Evolutionary conservation across 2,329 filamentous ascomycete species (phyloP).

Genomic region (Trichoderma hamatum): DNA sequence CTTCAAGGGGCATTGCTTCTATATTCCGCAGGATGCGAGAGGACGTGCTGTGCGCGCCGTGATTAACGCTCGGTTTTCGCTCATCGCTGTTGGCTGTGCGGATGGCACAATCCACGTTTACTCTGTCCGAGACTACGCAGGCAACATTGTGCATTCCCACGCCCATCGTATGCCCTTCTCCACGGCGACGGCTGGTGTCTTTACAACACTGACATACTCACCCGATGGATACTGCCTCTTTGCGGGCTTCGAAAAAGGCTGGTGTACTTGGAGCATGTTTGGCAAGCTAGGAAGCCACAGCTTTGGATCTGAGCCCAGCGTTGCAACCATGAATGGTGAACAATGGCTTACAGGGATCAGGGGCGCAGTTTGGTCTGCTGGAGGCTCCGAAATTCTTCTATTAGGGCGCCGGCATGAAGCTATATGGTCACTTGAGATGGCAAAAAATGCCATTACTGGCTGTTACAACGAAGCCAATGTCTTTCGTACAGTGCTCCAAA

Average conservation of each 20-base stretch:
- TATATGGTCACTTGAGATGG: constrained; percentile 88
- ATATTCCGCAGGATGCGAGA: constrained; percentile 64
- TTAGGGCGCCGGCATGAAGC: constrained; percentile 71
- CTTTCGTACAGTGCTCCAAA: constrained; percentile 85
- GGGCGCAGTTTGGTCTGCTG: constrained; percentile 83
- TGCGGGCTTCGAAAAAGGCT: constrained; percentile 87
- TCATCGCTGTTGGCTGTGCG: constrained; percentile 82
- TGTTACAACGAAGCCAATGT: constrained; percentile 92
- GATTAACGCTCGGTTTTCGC: constrained; percentile 92
- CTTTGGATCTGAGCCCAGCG: constrained; percentile 69
- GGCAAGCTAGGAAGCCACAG: constrained; percentile 86
- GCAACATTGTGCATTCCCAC: constrained; percentile 89
- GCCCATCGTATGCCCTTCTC: constrained; percentile 72
- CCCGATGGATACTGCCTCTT: constrained; percentile 97
- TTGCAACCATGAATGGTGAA: constrained; percentile 71
- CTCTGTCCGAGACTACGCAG: constrained; percentile 87
- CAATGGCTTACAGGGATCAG: constrained; percentile 80
- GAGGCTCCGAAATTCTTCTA: constrained; percentile 83
- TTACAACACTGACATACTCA: constrained; percentile 82
- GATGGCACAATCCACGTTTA: constrained; percentile 87
- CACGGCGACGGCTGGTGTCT: constrained; percentile 64
- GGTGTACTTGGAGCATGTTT: constrained; percentile 97
- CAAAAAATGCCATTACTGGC: constrained; percentile 87
- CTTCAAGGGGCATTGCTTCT: constrained; percentile 91
- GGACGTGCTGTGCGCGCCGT: constrained; percentile 72